phyloP scores from a whole-genome alignment of 768 basidiomycete species.

The Boletus sp. region DNA sequence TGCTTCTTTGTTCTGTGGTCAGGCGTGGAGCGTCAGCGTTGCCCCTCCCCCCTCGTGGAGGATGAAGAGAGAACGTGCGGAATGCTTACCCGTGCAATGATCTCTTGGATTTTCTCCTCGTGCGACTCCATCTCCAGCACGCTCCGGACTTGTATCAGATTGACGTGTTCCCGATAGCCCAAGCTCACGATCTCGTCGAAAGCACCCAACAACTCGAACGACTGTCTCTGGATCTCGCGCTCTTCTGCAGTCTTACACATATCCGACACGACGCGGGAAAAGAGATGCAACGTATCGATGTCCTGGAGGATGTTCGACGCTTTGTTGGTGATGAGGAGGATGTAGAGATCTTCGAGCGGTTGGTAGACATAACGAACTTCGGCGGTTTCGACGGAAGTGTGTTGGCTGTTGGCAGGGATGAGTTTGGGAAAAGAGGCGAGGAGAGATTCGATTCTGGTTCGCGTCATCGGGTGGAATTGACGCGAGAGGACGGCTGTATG shows the following conservation, averaged over 20 bases:
- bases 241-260: constrained; percentile 85
- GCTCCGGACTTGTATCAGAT: constrained; percentile 74
- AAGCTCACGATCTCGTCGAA: constrained; percentile 96
- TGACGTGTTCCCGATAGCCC: constrained; percentile 81
- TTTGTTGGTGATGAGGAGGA: constrained; percentile 96
- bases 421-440: constrained; percentile 97
- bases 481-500: constrained; percentile 86
- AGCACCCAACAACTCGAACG: constrained; percentile 91
- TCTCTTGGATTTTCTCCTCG: constrained; percentile 95
- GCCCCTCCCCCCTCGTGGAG: too few relatives aligned
- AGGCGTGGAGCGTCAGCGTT: neutral
- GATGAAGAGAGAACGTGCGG: neutral
- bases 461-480: constrained; percentile 92
- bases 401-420: constrained; percentile 91
- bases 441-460: constrained; percentile 90
- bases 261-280: constrained; percentile 91
- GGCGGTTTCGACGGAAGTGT: constrained; percentile 93
- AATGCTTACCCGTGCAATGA: constrained; percentile 81
- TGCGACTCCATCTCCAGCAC: constrained; percentile 89
- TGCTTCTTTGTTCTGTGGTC: constrained; percentile 88
- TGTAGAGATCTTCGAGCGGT: constrained; percentile 94
- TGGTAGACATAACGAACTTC: constrained; percentile 98
- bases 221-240: constrained; percentile 83
- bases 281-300: constrained; percentile 93
- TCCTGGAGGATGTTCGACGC: constrained; percentile 99